phyloP scores from a whole-genome alignment of 306 rosid species.

The Gastrolobium villosum region DNA sequence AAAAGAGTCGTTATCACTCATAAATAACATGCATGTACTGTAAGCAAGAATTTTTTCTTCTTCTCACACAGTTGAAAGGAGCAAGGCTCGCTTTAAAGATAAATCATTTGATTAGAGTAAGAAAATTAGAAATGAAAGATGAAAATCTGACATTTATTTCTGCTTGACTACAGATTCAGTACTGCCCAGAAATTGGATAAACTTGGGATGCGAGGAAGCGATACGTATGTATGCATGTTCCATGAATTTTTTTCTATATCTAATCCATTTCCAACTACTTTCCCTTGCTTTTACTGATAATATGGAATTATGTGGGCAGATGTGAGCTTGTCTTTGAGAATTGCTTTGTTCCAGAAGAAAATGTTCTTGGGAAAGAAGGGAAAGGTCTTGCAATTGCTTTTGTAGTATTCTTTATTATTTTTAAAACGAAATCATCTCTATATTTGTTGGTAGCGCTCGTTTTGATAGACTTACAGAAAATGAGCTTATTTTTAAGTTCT shows the following conservation, averaged over 20 bases:
- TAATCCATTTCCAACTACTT: constrained; percentile 22
- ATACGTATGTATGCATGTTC: constrained; percentile 74
- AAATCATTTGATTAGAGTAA: constrained; percentile 5
- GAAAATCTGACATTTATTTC: constrained; percentile 39
- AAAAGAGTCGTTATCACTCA: constrained; percentile 16
- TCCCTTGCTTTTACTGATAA: constrained; percentile 50
- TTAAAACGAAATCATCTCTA: constrained; percentile 30
- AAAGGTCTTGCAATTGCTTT: constrained; percentile 70
- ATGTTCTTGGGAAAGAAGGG: constrained; percentile 94
- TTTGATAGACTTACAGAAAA: constrained; percentile 14
- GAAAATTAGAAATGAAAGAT: constrained; percentile 26
- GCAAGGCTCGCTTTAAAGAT: constrained; percentile 14
- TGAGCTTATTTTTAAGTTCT: neutral
- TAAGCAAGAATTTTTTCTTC: neutral
- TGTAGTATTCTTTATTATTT: constrained; percentile 36
- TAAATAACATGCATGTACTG: neutral
- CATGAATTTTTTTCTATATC: constrained; percentile 28
- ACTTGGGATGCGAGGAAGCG: constrained; percentile 99
- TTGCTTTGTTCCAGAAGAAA: constrained; percentile 95
- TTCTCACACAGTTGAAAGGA: constrained; percentile 20
- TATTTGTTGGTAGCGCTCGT: neutral
- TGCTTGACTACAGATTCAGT: constrained; percentile 75
- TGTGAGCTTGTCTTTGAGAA: constrained; percentile 98
- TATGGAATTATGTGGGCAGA: constrained; percentile 63
- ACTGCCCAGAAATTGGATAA: constrained; percentile 97